Evolutionary conservation across 2,329 filamentous ascomycete genomes (phyloP).

Genomic region (Huntiella moniliformis): DNA sequence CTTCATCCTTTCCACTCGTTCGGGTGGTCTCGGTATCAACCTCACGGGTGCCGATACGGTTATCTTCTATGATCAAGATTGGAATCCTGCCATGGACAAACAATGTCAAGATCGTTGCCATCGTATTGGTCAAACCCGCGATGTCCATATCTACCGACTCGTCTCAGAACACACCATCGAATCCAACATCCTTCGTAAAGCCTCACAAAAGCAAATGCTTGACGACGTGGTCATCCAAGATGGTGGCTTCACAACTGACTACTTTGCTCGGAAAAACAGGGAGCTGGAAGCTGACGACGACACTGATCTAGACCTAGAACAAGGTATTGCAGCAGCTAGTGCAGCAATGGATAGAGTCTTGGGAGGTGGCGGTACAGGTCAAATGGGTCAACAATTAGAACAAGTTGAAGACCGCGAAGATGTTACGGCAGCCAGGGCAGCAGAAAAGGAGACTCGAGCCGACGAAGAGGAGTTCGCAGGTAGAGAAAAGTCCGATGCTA

Average conservation of each 20-base stretch:
- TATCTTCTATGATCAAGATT: constrained; percentile 97
- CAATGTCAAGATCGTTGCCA: constrained; percentile 96
- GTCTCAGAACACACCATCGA: constrained; percentile 91
- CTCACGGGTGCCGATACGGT: constrained; percentile 92
- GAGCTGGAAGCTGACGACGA: constrained; percentile 6
- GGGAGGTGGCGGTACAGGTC: constrained; percentile 33
- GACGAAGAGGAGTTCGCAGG: constrained; percentile 76
- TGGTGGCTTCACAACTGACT: constrained; percentile 92
- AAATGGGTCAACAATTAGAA: constrained; percentile 65
- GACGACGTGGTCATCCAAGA: constrained; percentile 98
- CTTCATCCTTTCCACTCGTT: constrained; percentile 89
- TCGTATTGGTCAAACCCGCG: constrained; percentile 89
- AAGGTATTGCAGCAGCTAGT: constrained; percentile 47
- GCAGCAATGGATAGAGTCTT: constrained; percentile 72
- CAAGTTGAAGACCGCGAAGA: constrained; percentile 88
- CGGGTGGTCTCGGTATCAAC: constrained; percentile 89
- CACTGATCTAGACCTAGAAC: constrained; percentile 24
- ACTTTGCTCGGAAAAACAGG: constrained; percentile 55
- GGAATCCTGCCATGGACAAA: constrained; percentile 99
- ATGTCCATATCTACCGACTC: constrained; percentile 94
- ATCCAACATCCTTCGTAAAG: constrained; percentile 90
- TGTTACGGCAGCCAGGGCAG: constrained; percentile 67
- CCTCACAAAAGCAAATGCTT: constrained; percentile 91
- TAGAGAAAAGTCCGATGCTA: constrained; percentile 17
- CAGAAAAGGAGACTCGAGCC: constrained; percentile 73